Evolutionary conservation across 2,329 filamentous ascomycete genomes (phyloP), one percentile per base, ranked within the genome.

Genomic region (Phyllachora maydis): DNA sequence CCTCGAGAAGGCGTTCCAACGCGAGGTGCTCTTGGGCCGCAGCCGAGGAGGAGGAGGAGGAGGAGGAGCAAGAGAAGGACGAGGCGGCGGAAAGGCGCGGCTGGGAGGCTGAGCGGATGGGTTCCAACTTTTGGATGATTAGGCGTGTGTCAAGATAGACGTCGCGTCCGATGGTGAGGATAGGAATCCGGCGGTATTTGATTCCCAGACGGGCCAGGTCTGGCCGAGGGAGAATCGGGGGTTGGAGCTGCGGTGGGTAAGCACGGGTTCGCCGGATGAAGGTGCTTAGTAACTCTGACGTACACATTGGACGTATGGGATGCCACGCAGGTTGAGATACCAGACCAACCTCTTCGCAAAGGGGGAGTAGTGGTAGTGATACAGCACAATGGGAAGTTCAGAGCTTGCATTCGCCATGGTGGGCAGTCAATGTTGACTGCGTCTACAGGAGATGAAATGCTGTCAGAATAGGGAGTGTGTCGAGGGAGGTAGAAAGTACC

Each of bases 101-200:
- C 28, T 44, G 41, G 3, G 37, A 28, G 1, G 49, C 59, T n/a
- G n/a, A n/a, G 38, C 60, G 65, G 17, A 60, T 46, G 2, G 48
- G 35, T 35, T 77, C 67, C 2, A 81, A 61, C 40, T 67, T 71
- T 14, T 44, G 43, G 11, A 81, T 43, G 34, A 79, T 78, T 12
- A 78, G 57, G 3, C 68, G 63, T 3, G 68, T 69, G 49, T 81
- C 74, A 29, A 65, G 50, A 47, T 77, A 79, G 20, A 81, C 48
- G 37, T 76, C 64, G 5, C 61, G 53, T 10, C 69, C 72, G 33
- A 78, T 66, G 12, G 65, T 48, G 23, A 79, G 45, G 23, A 79
- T 38, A 2, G 74, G 74, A 27, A 78, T 77, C 27, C 74, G 69
- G 4, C 73, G 61, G 45, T 82, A 72, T 5, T 52, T 48, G 26